Evolutionary conservation across 768 basidiomycete genomes (phyloP), one percentile per base, ranked within the genome.

Genomic region (Lentinula raphanica): DNA sequence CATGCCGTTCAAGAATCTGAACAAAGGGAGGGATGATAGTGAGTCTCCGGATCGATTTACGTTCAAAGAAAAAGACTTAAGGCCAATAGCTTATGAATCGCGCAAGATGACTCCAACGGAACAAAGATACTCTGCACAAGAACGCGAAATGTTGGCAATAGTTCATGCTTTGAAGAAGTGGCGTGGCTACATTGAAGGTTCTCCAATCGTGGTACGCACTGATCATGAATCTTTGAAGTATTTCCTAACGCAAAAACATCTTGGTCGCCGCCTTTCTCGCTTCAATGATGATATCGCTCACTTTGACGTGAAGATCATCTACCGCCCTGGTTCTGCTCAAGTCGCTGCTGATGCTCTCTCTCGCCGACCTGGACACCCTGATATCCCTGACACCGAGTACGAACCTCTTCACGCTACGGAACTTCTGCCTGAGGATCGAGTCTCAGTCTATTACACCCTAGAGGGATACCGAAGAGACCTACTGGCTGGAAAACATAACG

Each of bases 141-240:
- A 60, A 40, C 36, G 59, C 17, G 49, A 60, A 46, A 60, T 61
- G 60, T 54, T 58, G 39, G 60, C 60, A 6, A 39, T 69, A 29
- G 66, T 58, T 31, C 38, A 63, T 49, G 50, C 56, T 32, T 46
- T 65, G 62, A 59, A 63, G 44, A 64, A 66, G 17, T 64, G 55
- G 54, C 50, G 61, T 27, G 55, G 54, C 0, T 66, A 63, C 45
- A 59, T 66, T 53, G 63, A 64, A 54, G 65, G 65, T 15, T 63
- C 65, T 13, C 65, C 63, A 0, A 64, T 66, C 32, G 44, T 64
- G 36, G 63, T 66, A 25, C 55, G 60, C 44, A 61, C 66, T 23
- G 64, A 67, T 39, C 63, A 67, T 35, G 62, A 67, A 53, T 64
- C 63, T 12, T 54, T 64, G 35, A 63, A 64, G 42, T 64, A 64